These are phyloP conservation scores for Colletotrichum eremochloae DNA, from an alignment of 2,329 filamentous ascomycete genomes.

Conservation along the genomic window DNA sequence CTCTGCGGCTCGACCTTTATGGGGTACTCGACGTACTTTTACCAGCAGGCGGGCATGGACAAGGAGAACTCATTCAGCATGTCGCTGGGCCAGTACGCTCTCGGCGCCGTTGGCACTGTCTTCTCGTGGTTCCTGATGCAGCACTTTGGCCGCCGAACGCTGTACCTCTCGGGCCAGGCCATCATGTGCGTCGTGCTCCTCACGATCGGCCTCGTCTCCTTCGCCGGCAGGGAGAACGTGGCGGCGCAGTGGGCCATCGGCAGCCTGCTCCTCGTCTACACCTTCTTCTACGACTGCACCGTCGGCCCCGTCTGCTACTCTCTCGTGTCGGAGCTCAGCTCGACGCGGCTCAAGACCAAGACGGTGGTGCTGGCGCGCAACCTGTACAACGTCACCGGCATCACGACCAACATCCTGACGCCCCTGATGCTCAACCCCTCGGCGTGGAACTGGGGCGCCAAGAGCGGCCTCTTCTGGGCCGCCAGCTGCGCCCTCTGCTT, in stretches of 20 bases:
- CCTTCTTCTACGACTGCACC: conserved; percentile 60
- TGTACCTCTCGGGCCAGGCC: conserved; percentile 59
- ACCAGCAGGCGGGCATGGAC: conserved; percentile 58
- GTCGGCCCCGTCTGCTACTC: conserved; percentile 61
- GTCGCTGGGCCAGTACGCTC: conserved; percentile 57
- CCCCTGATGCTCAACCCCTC: conserved; percentile 62
- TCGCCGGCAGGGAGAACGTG: conserved; percentile 59
- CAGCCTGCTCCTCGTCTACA: conserved; percentile 59
- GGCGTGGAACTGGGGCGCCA: conserved; percentile 63
- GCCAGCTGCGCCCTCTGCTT: conserved; percentile 59
- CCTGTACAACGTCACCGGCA: conserved; percentile 63
- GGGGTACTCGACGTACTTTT: conserved; percentile 56
- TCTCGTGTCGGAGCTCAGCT: conserved; percentile 60
- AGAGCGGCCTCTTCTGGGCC: conserved; percentile 61
- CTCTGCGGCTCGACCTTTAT: conserved; percentile 56
- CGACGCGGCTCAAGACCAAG: conserved; percentile 60
- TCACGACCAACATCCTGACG: conserved; percentile 61
- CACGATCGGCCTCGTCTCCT: conserved; percentile 58
- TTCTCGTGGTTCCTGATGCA: conserved; percentile 61
- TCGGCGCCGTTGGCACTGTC: conserved; percentile 61
- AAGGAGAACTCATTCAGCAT: conserved; percentile 55
- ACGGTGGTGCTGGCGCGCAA: conserved; percentile 60
- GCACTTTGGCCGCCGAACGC: conserved; percentile 59
- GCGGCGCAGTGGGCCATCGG: conserved; percentile 64
- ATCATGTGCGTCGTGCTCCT: conserved; percentile 56